A percentile compares a stretch with the other conserved stretches of the same genome.
These are phyloP conservation scores for Calamus simplicifolius DNA, from an alignment of 176 grass and related monocot species.

Conservation along the genomic window DNA sequence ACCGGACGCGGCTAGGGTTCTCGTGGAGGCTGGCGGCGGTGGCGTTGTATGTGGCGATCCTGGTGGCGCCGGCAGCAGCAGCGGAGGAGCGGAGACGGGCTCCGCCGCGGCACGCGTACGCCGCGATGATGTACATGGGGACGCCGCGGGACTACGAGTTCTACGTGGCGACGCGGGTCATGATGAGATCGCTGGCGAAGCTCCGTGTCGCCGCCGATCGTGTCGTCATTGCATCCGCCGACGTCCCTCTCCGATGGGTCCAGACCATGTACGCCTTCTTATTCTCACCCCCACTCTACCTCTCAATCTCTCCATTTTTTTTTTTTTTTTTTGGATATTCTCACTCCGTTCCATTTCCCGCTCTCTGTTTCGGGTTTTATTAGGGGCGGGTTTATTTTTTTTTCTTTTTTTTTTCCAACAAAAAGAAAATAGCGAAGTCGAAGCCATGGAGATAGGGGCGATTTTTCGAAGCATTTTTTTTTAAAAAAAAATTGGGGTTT, in stretches of 20 bases:
- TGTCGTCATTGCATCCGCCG: constrained; percentile 74
- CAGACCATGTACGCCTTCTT: constrained; percentile 43
- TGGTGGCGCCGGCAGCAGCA: constrained; percentile 8
- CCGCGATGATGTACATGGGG: constrained; percentile 96
- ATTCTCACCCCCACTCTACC: not conserved
- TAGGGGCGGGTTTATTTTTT: too few relatives aligned
- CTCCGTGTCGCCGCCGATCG: constrained; percentile 49
- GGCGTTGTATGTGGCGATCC: not conserved
- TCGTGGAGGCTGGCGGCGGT: constrained; percentile 15
- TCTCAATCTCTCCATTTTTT: too few relatives aligned
- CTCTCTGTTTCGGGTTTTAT: too few relatives aligned
- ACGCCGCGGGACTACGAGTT: constrained; percentile 90
- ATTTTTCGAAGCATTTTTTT: too few relatives aligned
- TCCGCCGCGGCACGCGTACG: constrained; percentile 44
- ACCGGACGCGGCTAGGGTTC: constrained; percentile 15
- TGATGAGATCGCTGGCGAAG: constrained; percentile 64
- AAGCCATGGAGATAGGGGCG: too few relatives aligned
- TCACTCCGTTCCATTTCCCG: too few relatives aligned
- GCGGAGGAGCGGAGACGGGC: not conserved
- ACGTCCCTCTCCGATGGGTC: constrained; percentile 64
- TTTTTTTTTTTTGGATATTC: too few relatives aligned
- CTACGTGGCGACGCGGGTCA: constrained; percentile 90
- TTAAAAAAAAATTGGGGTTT: too few relatives aligned
- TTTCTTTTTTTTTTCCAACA: too few relatives aligned
- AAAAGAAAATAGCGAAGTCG: too few relatives aligned